Percentiles rank a stretch among this genome's conserved stretches.
phyloP scores from a whole-genome alignment of 2,329 filamentous ascomycete genomes.

The Xylariaceae sp. region DNA sequence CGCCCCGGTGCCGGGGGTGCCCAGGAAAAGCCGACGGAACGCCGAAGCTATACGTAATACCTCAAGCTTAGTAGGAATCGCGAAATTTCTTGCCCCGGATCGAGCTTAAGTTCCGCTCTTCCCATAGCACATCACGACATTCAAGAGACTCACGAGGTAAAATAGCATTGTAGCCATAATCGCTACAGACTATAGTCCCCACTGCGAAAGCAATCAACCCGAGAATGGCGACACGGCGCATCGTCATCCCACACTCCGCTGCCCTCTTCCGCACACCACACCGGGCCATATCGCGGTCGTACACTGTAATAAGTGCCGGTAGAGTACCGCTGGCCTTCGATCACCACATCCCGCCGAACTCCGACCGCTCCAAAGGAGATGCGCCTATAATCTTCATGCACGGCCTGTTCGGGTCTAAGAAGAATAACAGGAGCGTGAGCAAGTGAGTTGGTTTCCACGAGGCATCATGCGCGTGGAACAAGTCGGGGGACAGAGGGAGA shows the following conservation, averaged over 20 bases:
- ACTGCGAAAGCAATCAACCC: background rate
- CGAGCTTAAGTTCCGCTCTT: too few relatives aligned
- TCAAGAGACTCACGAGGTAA: too few relatives aligned
- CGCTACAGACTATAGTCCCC: too few relatives aligned
- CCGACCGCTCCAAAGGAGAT: constrained; percentile 45
- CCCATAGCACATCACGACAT: too few relatives aligned
- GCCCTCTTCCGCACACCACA: constrained; percentile 1
- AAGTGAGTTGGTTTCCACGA: constrained; percentile 65
- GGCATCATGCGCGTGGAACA: background rate
- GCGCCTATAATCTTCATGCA: constrained; percentile 84
- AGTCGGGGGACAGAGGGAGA: background rate
- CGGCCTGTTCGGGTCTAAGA: constrained; percentile 91
- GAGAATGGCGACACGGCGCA: constrained; percentile 23
- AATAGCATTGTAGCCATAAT: too few relatives aligned
- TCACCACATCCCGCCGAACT: constrained; percentile 61
- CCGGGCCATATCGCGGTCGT: constrained; percentile 17
- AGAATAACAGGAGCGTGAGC: constrained; percentile 92
- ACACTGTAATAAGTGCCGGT: background rate
- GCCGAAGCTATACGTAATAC: too few relatives aligned
- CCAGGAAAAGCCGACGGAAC: too few relatives aligned
- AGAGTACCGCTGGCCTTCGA: constrained; percentile 60
- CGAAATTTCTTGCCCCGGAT: too few relatives aligned
- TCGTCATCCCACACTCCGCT: constrained; percentile 13
- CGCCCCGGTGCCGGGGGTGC: too few relatives aligned
- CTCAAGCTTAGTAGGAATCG: too few relatives aligned